Conservation (phyloP, 2,329 filamentous ascomycete species). For the Aspergillus chevalieri region DNA sequence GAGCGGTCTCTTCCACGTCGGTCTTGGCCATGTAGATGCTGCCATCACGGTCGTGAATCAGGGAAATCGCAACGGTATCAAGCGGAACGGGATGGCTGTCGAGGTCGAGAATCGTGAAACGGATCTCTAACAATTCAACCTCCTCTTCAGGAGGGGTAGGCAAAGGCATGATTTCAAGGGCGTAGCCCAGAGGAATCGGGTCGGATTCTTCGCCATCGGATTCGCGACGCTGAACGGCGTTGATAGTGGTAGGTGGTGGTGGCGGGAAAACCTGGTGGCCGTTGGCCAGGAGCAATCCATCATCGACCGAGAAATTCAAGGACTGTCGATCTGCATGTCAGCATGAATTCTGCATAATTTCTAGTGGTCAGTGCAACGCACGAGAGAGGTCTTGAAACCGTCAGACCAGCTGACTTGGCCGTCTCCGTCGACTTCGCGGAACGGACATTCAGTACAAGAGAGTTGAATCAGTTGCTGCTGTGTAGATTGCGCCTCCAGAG, state of each 20-base stretch:
- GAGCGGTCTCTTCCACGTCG: constrained; percentile 32
- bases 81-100: constrained; percentile 38
- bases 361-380: constrained; percentile 15
- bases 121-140: constrained; percentile 31
- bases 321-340: constrained; percentile 16
- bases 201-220: constrained; percentile 31
- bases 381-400: constrained; percentile 30
- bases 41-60: constrained; percentile 31
- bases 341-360: neutral
- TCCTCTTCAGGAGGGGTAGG: constrained; percentile 23
- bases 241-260: constrained; percentile 23
- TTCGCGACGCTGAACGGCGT: constrained; percentile 28
- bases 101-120: constrained; percentile 42
- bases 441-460: constrained; percentile 34
- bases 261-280: constrained; percentile 35
- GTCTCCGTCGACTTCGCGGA: constrained; percentile 25
- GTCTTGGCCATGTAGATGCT: constrained; percentile 33
- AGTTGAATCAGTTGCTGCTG: constrained; percentile 26
- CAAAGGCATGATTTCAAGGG: constrained; percentile 34
- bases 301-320: constrained; percentile 32
- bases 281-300: constrained; percentile 32
- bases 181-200: constrained; percentile 37
- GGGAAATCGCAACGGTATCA: constrained; percentile 37
- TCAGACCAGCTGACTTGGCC: constrained; percentile 29
- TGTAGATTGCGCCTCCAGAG: constrained; percentile 19